Evolutionary conservation across 2,329 filamentous ascomycete species (phyloP).

Genomic region (Graphium sp.): DNA sequence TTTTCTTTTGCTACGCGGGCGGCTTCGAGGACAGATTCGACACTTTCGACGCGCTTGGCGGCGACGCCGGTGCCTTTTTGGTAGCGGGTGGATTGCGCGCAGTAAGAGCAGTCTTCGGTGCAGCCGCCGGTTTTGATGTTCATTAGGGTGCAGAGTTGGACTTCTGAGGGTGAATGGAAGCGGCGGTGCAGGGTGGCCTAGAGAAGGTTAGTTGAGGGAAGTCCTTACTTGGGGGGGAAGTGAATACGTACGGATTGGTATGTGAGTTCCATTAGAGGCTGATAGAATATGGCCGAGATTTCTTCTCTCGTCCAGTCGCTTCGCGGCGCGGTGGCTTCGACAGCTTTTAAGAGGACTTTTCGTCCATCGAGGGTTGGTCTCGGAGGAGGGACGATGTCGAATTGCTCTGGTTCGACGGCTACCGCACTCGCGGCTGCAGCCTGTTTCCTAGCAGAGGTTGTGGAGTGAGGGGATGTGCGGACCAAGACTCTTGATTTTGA

Average conservation of each 20-base stretch:
- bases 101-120: conserved; percentile 86
- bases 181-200: conserved; percentile 65
- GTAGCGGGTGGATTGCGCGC: conserved; percentile 74
- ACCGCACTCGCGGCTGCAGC: too few species aligned
- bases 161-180: conserved; percentile 69
- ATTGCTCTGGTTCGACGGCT: too few species aligned
- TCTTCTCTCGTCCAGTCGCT: conserved; percentile 71
- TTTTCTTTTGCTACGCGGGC: conserved; percentile 65
- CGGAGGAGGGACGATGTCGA: too few species aligned
- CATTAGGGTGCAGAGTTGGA: conserved; percentile 89
- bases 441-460: too few species aligned
- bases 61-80: conserved; percentile 61
- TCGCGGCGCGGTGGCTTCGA: conserved; percentile 42
- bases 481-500: too few species aligned
- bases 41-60: conserved; percentile 61
- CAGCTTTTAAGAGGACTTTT: conserved; percentile 28
- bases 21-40: conserved; percentile 66
- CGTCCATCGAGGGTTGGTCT: conserved; percentile 8
- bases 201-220: neutral
- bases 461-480: too few species aligned
- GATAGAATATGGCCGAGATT: conserved; percentile 67
- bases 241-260: conserved; percentile 47
- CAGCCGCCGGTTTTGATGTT: conserved; percentile 94
- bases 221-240: neutral
- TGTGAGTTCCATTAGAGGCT: conserved; percentile 62